These are phyloP conservation scores for Mycena rosella DNA, from an alignment of 768 basidiomycete genomes.

Conservation along the genomic window DNA sequence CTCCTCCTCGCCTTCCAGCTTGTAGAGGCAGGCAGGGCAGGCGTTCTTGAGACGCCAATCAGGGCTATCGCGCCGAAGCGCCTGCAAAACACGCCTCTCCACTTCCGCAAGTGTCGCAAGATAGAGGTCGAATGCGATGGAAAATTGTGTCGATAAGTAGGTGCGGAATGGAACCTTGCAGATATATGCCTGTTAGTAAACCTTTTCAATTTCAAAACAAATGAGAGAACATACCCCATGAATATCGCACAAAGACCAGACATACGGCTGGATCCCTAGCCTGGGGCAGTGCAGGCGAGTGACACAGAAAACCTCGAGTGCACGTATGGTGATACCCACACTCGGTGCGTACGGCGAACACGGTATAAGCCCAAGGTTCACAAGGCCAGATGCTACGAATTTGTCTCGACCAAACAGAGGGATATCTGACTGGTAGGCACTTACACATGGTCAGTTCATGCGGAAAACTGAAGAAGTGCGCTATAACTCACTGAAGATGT, in stretches of 20 bases:
- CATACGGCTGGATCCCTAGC: background rate
- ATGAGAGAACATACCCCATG: background rate
- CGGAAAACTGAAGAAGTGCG: no score
- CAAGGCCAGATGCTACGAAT: background rate
- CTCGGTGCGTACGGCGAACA: background rate
- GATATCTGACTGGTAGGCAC: background rate
- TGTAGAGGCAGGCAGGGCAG: slow-evolving; percentile 54
- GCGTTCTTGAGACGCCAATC: slow-evolving; percentile 50
- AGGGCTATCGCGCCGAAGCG: slow-evolving; percentile 43
- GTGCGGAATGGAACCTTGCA: background rate
- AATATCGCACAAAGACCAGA: background rate
- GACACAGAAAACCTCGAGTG: background rate
- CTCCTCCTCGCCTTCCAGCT: slow-evolving; percentile 46
- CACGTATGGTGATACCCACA: background rate
- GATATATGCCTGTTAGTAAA: background rate
- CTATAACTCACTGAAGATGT: background rate
- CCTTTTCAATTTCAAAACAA: background rate
- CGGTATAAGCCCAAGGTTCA: background rate
- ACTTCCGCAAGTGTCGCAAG: no score
- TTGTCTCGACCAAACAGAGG: background rate
- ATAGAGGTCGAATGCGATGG: no score
- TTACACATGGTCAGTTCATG: background rate
- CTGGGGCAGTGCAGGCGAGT: background rate
- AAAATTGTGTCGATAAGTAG: background rate
- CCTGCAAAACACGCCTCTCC: no score